These are phyloP conservation scores for Isatis lusitanica DNA, from an alignment of 441 rosid species.

Conservation along the genomic window DNA sequence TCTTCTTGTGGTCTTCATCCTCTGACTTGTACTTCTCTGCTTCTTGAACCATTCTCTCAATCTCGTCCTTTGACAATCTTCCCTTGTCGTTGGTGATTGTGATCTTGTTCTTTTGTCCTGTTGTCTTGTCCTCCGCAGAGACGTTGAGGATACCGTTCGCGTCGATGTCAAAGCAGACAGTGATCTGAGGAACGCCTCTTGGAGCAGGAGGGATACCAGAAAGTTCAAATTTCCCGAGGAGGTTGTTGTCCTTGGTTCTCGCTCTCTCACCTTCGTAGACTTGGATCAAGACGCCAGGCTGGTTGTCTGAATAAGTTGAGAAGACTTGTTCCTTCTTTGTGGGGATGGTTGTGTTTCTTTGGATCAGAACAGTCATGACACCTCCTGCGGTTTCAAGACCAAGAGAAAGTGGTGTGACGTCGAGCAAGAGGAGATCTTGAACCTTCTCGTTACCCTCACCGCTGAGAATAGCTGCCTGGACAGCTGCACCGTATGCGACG, in stretches of 20 bases:
- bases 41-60: conserved; percentile 66
- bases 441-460: conserved; percentile 67
- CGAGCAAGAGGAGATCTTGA: conserved; percentile 58
- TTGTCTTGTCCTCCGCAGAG: conserved; percentile 69
- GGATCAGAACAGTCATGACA: conserved; percentile 55
- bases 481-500: conserved; percentile 68
- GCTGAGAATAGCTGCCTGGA: conserved; percentile 65
- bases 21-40: conserved; percentile 67
- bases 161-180: conserved; percentile 63
- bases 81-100: conserved; percentile 72
- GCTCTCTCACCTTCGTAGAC: conserved; percentile 69
- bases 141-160: conserved; percentile 65
- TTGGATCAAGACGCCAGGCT: conserved; percentile 60
- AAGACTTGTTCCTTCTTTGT: conserved; percentile 62
- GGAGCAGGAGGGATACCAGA: conserved; percentile 65
- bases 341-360: conserved; percentile 63
- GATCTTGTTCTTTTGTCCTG: conserved; percentile 63
- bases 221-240: conserved; percentile 62
- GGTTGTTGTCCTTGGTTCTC: conserved; percentile 60
- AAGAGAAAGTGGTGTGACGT: conserved; percentile 59
- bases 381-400: conserved; percentile 62
- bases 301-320: conserved; percentile 62
- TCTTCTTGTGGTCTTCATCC: conserved; percentile 65
- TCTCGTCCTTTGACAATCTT: conserved; percentile 62
- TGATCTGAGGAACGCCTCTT: conserved; percentile 63